A percentile compares a stretch with the other conserved stretches of the same genome.
Conservation (phyloP, 495 filamentous ascomycete genomes). For the Podospora didyma region DNA sequence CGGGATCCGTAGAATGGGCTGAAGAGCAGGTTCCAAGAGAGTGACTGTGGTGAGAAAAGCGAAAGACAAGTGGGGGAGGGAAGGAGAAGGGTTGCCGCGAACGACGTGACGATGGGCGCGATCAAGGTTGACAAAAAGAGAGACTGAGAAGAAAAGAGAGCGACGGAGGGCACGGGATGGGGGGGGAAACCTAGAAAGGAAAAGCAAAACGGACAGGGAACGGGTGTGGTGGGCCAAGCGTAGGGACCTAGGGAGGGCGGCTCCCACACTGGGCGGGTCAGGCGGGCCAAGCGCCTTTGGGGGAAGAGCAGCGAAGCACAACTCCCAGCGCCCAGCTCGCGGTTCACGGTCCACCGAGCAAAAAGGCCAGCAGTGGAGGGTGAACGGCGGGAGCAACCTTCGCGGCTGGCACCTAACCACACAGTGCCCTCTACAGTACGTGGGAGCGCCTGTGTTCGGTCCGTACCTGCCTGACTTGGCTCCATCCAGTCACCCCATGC, state of each 20-base stretch:
- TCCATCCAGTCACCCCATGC: conserved; percentile 12
- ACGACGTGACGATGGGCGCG: conserved; percentile 29
- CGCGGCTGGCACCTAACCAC: conserved; percentile 4
- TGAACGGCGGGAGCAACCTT: not conserved
- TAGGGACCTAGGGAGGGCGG: conserved; percentile 7
- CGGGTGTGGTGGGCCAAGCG: conserved; percentile 14
- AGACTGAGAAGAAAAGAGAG: conserved; percentile 26
- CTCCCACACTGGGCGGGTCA: conserved; percentile 22
- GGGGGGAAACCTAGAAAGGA: conserved; percentile 27
- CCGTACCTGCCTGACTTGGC: conserved; percentile 13
- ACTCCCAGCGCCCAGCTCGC: not conserved
- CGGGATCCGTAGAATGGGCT: conserved; percentile 26
- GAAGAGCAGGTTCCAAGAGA: conserved; percentile 35
- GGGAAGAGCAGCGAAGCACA: not conserved
- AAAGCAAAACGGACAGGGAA: conserved; percentile 25
- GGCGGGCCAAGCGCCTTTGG: conserved; percentile 12
- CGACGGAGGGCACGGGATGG: conserved; percentile 29
- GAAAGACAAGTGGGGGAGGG: conserved; percentile 29
- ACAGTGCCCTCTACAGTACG: conserved; percentile 3
- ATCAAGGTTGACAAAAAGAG: conserved; percentile 32
- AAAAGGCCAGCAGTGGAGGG: not conserved
- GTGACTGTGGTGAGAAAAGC: conserved; percentile 40
- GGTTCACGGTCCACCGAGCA: conserved; percentile 7
- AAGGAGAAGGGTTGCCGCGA: conserved; percentile 26
- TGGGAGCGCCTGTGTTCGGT: not conserved